Conservation (phyloP, 345 rosid species). For the Viola odorata region DNA sequence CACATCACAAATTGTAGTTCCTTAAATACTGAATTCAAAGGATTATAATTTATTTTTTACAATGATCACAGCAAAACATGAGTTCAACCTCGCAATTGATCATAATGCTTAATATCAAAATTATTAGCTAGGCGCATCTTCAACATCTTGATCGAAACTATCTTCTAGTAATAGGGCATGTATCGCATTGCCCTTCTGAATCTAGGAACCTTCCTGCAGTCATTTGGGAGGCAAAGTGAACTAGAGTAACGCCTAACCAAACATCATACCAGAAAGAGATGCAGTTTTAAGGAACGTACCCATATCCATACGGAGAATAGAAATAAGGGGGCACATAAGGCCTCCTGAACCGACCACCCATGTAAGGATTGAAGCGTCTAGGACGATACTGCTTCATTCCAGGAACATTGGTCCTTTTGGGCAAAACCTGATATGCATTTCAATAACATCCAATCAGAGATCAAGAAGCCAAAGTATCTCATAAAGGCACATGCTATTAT, state of each 20-base stretch:
- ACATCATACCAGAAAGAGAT: not conserved
- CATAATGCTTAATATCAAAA: not conserved
- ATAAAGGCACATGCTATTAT: not conserved
- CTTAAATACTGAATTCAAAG: too few species aligned
- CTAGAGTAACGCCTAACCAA: not conserved
- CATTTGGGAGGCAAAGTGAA: not conserved
- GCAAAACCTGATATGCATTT: slow-evolving; percentile 48
- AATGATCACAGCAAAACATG: too few species aligned
- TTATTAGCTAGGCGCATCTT: not conserved
- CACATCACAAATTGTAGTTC: too few species aligned
- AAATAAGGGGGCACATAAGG: slow-evolving; percentile 70
- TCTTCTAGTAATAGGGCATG: slow-evolving; percentile 78
- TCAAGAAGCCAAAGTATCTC: not conserved
- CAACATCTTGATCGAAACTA: not conserved
- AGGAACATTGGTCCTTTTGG: slow-evolving; percentile 90
- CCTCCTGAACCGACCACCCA: slow-evolving; percentile 63
- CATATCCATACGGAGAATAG: slow-evolving; percentile 85
- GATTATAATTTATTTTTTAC: too few species aligned
- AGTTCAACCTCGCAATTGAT: too few species aligned
- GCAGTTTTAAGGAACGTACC: slow-evolving; percentile 39
- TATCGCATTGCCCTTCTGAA: slow-evolving; percentile 84
- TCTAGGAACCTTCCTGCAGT: slow-evolving; percentile 81
- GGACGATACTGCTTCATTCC: slow-evolving; percentile 88
- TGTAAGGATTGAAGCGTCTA: slow-evolving; percentile 66
- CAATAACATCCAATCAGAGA: not conserved